Conservation (phyloP, 345 rosid genomes). For the Syzygium grande region DNA sequence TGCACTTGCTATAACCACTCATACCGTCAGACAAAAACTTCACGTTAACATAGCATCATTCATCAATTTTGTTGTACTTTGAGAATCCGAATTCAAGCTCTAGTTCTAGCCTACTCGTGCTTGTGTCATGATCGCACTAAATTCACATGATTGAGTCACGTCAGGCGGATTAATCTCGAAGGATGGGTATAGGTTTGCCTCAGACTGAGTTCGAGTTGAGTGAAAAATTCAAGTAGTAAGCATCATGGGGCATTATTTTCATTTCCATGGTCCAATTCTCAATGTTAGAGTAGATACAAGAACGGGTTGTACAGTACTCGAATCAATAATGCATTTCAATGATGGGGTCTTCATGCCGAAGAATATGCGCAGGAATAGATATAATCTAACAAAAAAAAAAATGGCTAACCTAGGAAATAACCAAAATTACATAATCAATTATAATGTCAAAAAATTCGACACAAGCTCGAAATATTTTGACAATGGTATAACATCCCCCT, state of each 20-base stretch:
- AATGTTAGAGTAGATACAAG: background rate
- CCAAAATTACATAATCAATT: background rate
- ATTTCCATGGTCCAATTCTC: background rate
- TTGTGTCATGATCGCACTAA: background rate
- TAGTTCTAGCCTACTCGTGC: background rate
- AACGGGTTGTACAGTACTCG: background rate
- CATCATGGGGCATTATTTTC: background rate
- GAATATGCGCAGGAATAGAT: background rate
- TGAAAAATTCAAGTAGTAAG: background rate
- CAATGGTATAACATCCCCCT: background rate
- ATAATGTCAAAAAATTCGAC: background rate
- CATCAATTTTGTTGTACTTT: background rate
- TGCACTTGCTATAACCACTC: background rate
- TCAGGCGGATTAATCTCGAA: background rate
- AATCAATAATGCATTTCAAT: background rate
- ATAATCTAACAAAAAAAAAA: background rate
- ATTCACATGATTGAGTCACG: background rate
- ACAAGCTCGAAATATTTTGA: background rate
- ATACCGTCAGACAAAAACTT: background rate
- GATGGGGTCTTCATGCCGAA: background rate
- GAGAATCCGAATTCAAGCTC: background rate
- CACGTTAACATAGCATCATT: background rate
- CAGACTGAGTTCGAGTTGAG: background rate
- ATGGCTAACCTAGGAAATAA: background rate
- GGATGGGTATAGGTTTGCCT: background rate